Evolutionary conservation across 169 alveolate species (phyloP).

Genomic region (Cryptosporidium parvum): DNA sequence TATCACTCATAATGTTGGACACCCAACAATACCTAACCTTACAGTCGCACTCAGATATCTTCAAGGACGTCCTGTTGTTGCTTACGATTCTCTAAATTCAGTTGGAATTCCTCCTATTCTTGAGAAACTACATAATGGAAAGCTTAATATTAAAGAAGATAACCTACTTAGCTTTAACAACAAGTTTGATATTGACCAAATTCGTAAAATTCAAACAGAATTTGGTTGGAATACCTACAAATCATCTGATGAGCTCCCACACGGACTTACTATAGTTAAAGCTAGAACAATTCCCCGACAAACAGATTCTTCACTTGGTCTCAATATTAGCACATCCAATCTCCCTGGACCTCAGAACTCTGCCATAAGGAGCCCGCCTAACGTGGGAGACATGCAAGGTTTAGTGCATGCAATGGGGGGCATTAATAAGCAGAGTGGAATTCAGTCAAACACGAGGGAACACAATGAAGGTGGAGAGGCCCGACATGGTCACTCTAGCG

Average conservation of each 20-base stretch:
- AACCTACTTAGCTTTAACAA: conserved; percentile 54
- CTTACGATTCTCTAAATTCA: conserved; percentile 54
- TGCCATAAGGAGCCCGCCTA: background rate
- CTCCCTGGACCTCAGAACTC: background rate
- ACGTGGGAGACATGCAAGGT: background rate
- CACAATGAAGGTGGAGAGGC: conserved; percentile 4
- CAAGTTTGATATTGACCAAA: conserved; percentile 43
- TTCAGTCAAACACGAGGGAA: background rate
- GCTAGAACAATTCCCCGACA: background rate
- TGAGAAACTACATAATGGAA: conserved; percentile 41
- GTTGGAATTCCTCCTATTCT: conserved; percentile 67
- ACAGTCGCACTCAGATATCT: conserved; percentile 74
- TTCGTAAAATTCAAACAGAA: conserved; percentile 30
- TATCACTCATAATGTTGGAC: conserved; percentile 23
- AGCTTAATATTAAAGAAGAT: conserved; percentile 39
- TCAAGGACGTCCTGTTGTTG: conserved; percentile 71
- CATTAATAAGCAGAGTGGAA: background rate
- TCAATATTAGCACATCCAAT: background rate
- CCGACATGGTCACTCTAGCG: background rate
- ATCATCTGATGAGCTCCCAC: conserved; percentile 46
- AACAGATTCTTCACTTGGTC: background rate
- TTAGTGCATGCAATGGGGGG: background rate
- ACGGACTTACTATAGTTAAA: conserved; percentile 19
- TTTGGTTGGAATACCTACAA: conserved; percentile 34
- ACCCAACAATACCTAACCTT: conserved; percentile 43